Conservation (phyloP, 2,329 filamentous ascomycete genomes). For the Xylaria sp. region DNA sequence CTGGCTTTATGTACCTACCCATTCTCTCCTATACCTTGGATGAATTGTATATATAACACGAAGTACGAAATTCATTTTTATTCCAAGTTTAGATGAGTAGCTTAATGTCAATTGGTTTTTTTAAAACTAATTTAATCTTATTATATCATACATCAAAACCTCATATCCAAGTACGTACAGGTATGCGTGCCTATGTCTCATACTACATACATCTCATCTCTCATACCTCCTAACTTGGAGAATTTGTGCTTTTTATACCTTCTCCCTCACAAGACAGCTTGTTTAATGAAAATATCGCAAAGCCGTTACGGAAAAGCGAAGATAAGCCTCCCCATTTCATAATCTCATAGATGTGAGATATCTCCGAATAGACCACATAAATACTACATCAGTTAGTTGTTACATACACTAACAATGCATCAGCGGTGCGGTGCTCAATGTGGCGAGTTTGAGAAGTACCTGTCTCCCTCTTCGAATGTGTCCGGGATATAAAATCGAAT, state of each 20-base stretch:
- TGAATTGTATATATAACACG: no score
- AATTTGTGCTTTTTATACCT: no score
- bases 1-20: background rate
- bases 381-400: slow-evolving; percentile 4
- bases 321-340: background rate
- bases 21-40: no score
- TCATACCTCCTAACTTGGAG: background rate
- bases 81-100: no score
- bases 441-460: no score
- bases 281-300: background rate
- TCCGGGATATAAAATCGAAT: slow-evolving; percentile 52
- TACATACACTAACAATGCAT: slow-evolving; percentile 9
- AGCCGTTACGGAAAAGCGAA: background rate
- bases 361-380: slow-evolving; percentile 19
- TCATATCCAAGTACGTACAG: no score
- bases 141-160: no score
- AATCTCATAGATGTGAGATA: background rate
- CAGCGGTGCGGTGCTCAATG: background rate
- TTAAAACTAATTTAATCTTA: no score
- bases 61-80: no score
- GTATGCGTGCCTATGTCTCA: no score
- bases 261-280: background rate
- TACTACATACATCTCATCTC: no score
- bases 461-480: slow-evolving; percentile 51
- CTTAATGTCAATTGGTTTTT: no score